These are phyloP conservation scores for Populus tomentosa DNA, from an alignment of 441 rosid species.

Conservation along the genomic window DNA sequence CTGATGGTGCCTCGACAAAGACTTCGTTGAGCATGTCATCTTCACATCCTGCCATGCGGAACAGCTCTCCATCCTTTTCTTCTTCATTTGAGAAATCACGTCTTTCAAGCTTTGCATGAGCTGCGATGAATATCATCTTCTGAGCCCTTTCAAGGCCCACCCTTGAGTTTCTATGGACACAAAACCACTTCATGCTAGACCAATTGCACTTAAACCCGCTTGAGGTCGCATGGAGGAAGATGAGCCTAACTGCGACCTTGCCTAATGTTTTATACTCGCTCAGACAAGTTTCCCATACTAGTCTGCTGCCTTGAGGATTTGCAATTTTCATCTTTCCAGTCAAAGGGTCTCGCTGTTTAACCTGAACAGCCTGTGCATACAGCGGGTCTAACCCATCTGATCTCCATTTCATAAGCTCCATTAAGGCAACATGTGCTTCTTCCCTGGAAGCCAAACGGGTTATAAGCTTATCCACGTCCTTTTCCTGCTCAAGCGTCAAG, in stretches of 20 bases:
- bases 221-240: constrained; percentile 83
- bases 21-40: constrained; percentile 59
- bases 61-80: constrained; percentile 66
- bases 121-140: constrained; percentile 80
- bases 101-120: constrained; percentile 74
- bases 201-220: constrained; percentile 75
- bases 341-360: constrained; percentile 75
- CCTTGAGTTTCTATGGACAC: constrained; percentile 52
- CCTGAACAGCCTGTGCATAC: constrained; percentile 90
- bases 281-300: constrained; percentile 95
- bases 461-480: constrained; percentile 87
- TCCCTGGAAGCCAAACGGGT: constrained; percentile 82
- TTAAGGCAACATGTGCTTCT: constrained; percentile 87
- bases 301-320: constrained; percentile 88
- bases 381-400: constrained; percentile 88
- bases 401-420: constrained; percentile 99
- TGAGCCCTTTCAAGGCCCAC: constrained; percentile 73
- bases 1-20: constrained; percentile 43
- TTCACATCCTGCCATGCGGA: constrained; percentile 33
- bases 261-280: constrained; percentile 80
- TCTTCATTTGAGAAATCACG: constrained; percentile 74
- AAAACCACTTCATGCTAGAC: constrained; percentile 66
- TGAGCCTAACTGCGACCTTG: constrained; percentile 86
- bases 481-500: constrained; percentile 80
- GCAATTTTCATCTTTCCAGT: constrained; percentile 85